phyloP scores from a whole-genome alignment of 305 asterid genomes.

The Plantago coronopus region DNA sequence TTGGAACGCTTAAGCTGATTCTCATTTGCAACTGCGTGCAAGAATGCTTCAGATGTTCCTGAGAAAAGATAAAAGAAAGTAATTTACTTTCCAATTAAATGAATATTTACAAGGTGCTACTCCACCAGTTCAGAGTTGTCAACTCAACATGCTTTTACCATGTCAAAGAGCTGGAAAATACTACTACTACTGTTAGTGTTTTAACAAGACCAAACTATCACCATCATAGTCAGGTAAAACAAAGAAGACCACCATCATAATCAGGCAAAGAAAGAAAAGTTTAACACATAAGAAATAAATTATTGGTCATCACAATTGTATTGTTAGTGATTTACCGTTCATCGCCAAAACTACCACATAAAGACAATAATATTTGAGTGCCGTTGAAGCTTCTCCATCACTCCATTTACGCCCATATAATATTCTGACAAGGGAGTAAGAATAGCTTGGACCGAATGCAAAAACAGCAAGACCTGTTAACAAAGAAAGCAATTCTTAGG shows the following conservation, averaged over 20 bases:
- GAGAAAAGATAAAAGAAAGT: conserved; percentile 16
- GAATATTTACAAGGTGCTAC: conserved; percentile 1
- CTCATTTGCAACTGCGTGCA: conserved; percentile 95
- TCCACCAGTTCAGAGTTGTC: conserved; percentile 3
- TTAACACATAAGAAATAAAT: conserved; percentile 10
- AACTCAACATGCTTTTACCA: neutral
- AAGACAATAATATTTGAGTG: conserved; percentile 70
- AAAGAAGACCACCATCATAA: conserved; percentile 9
- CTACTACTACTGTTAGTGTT: conserved; percentile 6
- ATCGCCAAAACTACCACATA: conserved; percentile 82
- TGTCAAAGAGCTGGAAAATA: conserved; percentile 10
- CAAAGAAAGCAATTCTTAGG: conserved; percentile 17
- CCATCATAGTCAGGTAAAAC: neutral
- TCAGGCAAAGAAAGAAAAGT: neutral
- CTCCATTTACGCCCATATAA: conserved; percentile 94
- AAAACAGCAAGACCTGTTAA: conserved; percentile 69
- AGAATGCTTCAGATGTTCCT: conserved; percentile 96
- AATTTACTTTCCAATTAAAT: conserved; percentile 13
- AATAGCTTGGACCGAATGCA: conserved; percentile 95
- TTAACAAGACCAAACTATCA: conserved; percentile 4
- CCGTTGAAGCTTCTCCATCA: conserved; percentile 93
- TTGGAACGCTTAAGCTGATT: conserved; percentile 69
- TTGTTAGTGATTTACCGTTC: conserved; percentile 56
- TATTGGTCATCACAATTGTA: conserved; percentile 5
- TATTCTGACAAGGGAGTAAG: conserved; percentile 82